Conservation (phyloP, 163 green algal species). For the Scenedesmus sp. region DNA sequence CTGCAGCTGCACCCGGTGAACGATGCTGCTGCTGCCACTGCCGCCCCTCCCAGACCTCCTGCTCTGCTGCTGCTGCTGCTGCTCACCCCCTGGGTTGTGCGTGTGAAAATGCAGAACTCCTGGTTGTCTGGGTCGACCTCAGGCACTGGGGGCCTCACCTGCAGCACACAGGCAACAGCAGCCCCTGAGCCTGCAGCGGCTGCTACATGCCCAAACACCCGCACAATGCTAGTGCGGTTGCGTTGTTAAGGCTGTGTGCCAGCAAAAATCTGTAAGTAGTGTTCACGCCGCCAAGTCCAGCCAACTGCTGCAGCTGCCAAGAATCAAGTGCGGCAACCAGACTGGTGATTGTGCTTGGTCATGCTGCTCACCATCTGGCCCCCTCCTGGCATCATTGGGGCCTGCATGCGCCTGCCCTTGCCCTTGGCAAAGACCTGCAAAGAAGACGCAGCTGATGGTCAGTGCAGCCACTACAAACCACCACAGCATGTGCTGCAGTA, state of each 20-base stretch:
- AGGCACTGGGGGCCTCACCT: conserved; percentile 67
- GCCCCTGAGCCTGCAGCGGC: not conserved
- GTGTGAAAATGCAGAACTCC: conserved; percentile 93
- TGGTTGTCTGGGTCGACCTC: conserved; percentile 90
- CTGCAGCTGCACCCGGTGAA: not conserved
- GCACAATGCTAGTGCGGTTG: not conserved
- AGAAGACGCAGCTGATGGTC: not conserved
- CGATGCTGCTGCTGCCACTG: not conserved
- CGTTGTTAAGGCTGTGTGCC: not conserved
- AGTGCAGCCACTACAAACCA: not conserved
- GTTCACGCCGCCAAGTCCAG: not conserved
- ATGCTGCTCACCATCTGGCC: conserved; percentile 35
- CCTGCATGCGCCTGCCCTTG: conserved; percentile 26
- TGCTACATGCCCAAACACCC: not conserved
- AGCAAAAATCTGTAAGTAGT: not conserved
- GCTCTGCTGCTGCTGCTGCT: conserved; percentile 2
- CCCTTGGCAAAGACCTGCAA: conserved; percentile 48
- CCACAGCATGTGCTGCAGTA: not conserved
- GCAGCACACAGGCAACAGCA: not conserved
- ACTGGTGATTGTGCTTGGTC: not conserved
- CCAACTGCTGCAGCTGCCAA: not conserved
- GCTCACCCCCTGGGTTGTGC: conserved; percentile 61
- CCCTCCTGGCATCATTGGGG: not conserved
- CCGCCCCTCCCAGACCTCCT: not conserved
- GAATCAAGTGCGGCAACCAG: not conserved